Evolutionary conservation across 2,329 filamentous ascomycete genomes (phyloP).

Genomic region (Ilyonectria destructans): DNA sequence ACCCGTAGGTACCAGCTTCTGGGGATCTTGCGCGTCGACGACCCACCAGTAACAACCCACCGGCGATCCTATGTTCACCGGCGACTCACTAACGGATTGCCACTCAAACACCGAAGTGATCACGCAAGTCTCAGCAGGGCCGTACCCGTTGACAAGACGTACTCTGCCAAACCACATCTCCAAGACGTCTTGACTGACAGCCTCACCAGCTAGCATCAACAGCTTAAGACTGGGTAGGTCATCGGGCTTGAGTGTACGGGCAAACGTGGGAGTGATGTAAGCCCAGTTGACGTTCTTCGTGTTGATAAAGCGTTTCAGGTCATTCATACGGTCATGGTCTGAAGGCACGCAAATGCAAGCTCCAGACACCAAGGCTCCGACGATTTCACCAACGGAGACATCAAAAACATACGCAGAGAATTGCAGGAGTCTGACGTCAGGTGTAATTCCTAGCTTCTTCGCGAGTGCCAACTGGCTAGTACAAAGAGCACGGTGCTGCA

Average conservation of each 20-base stretch:
- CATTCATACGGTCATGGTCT: constrained; percentile 39
- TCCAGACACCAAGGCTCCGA: constrained; percentile 4
- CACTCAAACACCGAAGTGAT: constrained; percentile 31
- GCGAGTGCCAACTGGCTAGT: constrained; percentile 14
- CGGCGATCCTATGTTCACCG: constrained; percentile 31
- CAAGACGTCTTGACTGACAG: constrained; percentile 34
- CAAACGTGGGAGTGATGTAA: constrained; percentile 46
- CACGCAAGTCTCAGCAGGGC: constrained; percentile 41
- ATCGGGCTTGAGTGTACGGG: constrained; percentile 34
- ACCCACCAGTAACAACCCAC: constrained; percentile 35
- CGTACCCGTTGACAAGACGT: constrained; percentile 44
- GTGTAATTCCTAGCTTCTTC: constrained; percentile 11
- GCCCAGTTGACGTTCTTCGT: constrained; percentile 37
- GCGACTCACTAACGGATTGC: background rate
- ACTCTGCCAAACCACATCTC: constrained; percentile 37
- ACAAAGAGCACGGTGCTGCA: constrained; percentile 12
- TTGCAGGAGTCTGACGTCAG: constrained; percentile 7
- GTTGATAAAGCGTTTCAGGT: constrained; percentile 39
- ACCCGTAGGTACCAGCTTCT: constrained; percentile 33
- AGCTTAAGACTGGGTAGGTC: constrained; percentile 33
- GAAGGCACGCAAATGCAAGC: constrained; percentile 36
- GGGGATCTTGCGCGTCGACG: constrained; percentile 41
- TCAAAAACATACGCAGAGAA: constrained; percentile 23
- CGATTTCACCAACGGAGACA: constrained; percentile 12
- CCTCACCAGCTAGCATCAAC: constrained; percentile 43